Evolutionary conservation across 164 flowering plant genomes (phyloP).

Genomic region (Tetrastigma voinierianum): DNA sequence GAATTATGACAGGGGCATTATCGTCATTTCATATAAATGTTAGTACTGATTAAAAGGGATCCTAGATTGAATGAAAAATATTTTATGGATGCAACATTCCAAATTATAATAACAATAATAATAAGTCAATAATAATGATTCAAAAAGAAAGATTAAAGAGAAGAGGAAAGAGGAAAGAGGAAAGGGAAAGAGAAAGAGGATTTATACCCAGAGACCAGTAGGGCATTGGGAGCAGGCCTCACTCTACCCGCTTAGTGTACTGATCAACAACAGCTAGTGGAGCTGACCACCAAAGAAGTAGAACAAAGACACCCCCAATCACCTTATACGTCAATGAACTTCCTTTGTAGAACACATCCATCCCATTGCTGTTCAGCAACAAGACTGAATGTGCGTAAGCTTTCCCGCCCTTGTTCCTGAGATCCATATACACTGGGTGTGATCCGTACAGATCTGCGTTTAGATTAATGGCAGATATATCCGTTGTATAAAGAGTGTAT

Average conservation of each 20-base stretch:
- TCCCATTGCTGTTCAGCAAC: conserved; percentile 91
- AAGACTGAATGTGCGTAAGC: conserved; percentile 72
- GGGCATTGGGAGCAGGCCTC: conserved; percentile 99
- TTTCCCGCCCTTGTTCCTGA: conserved; percentile 64
- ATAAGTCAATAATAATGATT: not conserved
- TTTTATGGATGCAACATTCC: no score
- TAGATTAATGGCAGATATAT: conserved; percentile 78
- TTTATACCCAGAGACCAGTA: conserved; percentile 91
- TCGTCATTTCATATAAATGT: no score
- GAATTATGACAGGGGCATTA: no score
- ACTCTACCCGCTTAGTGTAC: conserved; percentile 79
- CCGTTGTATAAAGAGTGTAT: conserved; percentile 84
- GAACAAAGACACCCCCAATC: conserved; percentile 92
- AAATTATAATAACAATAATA: not conserved
- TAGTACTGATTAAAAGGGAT: no score
- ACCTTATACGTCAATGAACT: conserved; percentile 81
- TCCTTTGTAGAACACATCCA: conserved; percentile 92
- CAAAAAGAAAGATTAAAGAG: no score
- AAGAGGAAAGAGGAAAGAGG: not conserved
- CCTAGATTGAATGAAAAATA: no score
- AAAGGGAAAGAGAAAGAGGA: not conserved
- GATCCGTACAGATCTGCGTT: conserved; percentile 87
- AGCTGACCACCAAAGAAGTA: conserved; percentile 84
- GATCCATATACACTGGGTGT: conserved; percentile 96
- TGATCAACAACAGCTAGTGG: conserved; percentile 88